Percentiles rank a stretch among this genome's conserved stretches.
Evolutionary conservation across 2,329 filamentous ascomycete species (phyloP).

Genomic region (Fusarium torulosum): DNA sequence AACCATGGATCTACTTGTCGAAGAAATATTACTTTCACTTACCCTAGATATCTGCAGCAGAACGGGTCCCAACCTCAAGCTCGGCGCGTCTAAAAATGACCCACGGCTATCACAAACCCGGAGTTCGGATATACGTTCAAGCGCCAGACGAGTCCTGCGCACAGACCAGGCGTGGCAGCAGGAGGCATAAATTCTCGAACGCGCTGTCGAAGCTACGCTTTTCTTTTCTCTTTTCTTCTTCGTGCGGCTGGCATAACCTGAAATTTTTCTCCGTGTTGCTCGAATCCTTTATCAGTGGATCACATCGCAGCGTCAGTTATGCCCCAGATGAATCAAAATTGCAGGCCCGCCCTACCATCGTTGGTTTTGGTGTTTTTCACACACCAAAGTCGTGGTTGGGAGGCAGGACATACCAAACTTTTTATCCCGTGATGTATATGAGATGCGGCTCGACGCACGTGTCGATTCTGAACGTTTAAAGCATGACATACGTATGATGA

Average conservation of each 20-base stretch:
- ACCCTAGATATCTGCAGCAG: neutral
- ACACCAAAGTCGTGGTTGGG: conserved; percentile 52
- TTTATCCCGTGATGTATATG: conserved; percentile 12
- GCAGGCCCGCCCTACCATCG: conserved; percentile 72
- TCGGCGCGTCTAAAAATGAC: neutral
- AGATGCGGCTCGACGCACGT: neutral
- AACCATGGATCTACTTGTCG: too few relatives aligned
- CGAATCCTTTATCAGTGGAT: conserved; percentile 70
- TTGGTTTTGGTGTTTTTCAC: conserved; percentile 51
- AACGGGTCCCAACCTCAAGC: too few relatives aligned
- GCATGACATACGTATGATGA: neutral
- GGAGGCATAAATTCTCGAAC: conserved; percentile 49
- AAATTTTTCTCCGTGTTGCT: conserved; percentile 83
- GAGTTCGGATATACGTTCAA: conserved; percentile 16
- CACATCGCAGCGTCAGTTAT: conserved; percentile 77
- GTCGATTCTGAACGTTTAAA: neutral
- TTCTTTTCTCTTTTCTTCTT: conserved; percentile 71
- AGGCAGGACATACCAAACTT: conserved; percentile 59
- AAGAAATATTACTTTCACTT: neutral
- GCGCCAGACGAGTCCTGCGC: neutral
- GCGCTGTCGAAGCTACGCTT: conserved; percentile 44
- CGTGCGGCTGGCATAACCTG: conserved; percentile 83
- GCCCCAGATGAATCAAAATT: conserved; percentile 85
- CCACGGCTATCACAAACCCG: neutral
- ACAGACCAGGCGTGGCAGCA: conserved; percentile 15